Evolutionary conservation across 129 eudicot genomes (phyloP), one percentile per base, ranked within the genome.

Genomic region (Helichrysum umbraculigerum): DNA sequence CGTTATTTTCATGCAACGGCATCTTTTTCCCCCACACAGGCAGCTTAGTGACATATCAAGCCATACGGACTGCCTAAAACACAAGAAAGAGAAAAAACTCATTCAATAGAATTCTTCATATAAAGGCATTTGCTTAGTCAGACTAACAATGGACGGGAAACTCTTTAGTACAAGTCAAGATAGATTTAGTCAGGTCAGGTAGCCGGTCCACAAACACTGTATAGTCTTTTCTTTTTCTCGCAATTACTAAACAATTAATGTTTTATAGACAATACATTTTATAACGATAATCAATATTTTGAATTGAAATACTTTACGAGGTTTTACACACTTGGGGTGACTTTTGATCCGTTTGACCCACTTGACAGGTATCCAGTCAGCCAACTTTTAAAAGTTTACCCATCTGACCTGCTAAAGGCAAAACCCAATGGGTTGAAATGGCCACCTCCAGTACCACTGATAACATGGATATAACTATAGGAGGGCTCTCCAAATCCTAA

Each of bases 41-140:
- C 7, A 17, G 20, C 69, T 21, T 73, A 37, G 20, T 60, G 56
- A 59, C 39, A 28, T 17, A 58, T 20, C 67, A 39, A 37, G 78
- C 69, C 69, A 39, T 73, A 59, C 6, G 39, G 12, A 41, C 28
- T 61, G 30, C 78, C 78, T 75, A 75, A 34, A 63, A 62, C 50
- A 75, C 44, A 75, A 75, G 3, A 47, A 16, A 28, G 15, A 47
- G 17, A 2, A 47, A 47, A 47, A 12, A 3, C n/a, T n/a, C 58
- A 30, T 42, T 63, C 44, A 30, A 7, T 42, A 20, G 28, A 32
- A 35, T 2, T 9, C 12, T 70, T 70, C 39, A 16, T 3, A 50
- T 44, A n/a, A 15, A 15, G 41, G 62, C 4, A 50, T 29, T 70
- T 57, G 30, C 7, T 21, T 44, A n/a, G 61, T 47, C 21, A 16